Evolutionary conservation across 495 filamentous ascomycete genomes (phyloP).

Genomic region (Bacidia gigantensis): DNA sequence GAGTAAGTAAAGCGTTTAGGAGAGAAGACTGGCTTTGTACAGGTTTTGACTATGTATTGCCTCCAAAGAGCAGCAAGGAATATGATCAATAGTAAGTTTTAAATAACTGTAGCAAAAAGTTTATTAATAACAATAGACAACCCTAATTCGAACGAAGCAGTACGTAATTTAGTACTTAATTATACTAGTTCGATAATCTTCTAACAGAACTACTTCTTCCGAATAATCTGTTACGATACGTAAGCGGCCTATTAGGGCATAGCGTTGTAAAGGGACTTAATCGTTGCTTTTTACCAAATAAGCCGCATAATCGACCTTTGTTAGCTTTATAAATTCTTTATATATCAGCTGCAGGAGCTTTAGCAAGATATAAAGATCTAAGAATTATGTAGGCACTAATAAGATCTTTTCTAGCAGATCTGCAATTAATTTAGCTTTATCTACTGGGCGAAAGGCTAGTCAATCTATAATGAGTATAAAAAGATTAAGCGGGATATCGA

Average conservation of each 20-base stretch:
- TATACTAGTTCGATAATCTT: constrained; percentile 12
- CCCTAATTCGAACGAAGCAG: constrained; percentile 9
- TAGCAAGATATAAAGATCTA: constrained; percentile 5
- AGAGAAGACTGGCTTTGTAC: constrained; percentile 9
- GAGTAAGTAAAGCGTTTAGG: constrained; percentile 2
- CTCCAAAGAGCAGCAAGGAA: constrained; percentile 10
- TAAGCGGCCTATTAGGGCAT: constrained; percentile 11
- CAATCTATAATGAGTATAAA: constrained; percentile 10
- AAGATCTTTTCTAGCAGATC: constrained; percentile 7
- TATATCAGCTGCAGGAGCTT: not conserved
- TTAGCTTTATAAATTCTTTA: constrained; percentile 5
- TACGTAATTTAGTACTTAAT: constrained; percentile 13
- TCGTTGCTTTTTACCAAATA: constrained; percentile 9
- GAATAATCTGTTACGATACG: constrained; percentile 14
- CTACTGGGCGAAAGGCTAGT: constrained; percentile 6
- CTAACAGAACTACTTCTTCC: constrained; percentile 14
- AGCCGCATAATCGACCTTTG: constrained; percentile 1
- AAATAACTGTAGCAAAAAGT: not conserved
- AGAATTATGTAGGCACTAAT: not conserved
- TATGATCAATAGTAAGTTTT: constrained; percentile 11
- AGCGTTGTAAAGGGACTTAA: constrained; percentile 1
- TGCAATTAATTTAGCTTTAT: constrained; percentile 6
- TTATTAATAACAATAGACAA: constrained; percentile 6
- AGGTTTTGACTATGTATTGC: constrained; percentile 14
- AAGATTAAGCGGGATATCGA: constrained; percentile 1